Evolutionary conservation across 768 basidiomycete species (phyloP), one percentile per base, ranked within the genome.

Genomic region (Solioccasus polychromus): DNA sequence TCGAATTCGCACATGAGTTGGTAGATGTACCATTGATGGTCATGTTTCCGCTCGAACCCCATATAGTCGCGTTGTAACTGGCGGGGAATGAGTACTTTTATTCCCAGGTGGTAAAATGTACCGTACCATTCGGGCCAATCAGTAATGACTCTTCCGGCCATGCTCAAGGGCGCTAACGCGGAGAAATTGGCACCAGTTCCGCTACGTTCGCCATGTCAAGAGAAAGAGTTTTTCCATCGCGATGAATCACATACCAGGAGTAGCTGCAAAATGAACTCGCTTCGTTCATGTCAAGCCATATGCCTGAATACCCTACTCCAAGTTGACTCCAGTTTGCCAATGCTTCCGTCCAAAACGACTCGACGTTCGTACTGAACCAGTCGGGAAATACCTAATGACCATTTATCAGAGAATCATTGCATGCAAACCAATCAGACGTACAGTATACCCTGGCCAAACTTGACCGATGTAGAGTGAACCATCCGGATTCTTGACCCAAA

Each of bases 371-470:
- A 11, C 70, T 68, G 48, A 82, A 81, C 79, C 78, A 83, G 53
- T 83, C 82, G 0, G 80, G 79, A 60, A 79, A 83, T 24, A 72
- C 75, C 78, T 76, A 29, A 35, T 14, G n/a, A n/a, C n/a, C n/a
- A 12, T 14, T 10, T 22, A 19, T 18, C 3, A 31, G 29, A 23
- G 2, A 32, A 8, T 50, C 17, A 28, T 36, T 31, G 15, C 10
- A 6, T 28, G 11, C 2, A 14, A n/a, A 35, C 5, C 10, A 14
- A 17, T 9, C 5, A 24, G 24, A 58, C 72, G 15, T 29, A 80
- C 84, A 6, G 83, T 82, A 62, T 78, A 83, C 18, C 87, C 85
- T 12, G 87, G 85, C 86, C 84, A 89, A 8, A 88, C 86, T 58
- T 82, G 74, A 9, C 88, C 88, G 2, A 87, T 59, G 61, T 85